A percentile compares a stretch with the other conserved stretches of the same genome.
Conservation (phyloP, 768 basidiomycete species). For the Gloeopeniophorella convolvens region DNA sequence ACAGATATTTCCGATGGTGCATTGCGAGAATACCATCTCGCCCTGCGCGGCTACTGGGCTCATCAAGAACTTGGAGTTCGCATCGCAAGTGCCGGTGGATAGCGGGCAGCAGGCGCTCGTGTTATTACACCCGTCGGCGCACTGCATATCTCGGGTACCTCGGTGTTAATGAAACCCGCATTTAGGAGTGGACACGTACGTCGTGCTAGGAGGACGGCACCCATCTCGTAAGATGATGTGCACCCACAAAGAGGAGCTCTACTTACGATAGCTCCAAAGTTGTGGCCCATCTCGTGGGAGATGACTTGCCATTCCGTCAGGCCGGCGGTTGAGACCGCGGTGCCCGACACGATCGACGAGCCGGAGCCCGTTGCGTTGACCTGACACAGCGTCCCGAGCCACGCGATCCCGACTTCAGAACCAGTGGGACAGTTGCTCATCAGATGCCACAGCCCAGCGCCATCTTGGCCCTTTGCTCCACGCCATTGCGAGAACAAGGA, state of each 20-base stretch:
- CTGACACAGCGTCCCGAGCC: conserved; percentile 75
- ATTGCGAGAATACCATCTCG: conserved; percentile 69
- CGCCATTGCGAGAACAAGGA: conserved; percentile 81
- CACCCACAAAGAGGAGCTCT: conserved; percentile 6
- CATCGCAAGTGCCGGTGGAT: conserved; percentile 50
- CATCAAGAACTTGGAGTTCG: conserved; percentile 73
- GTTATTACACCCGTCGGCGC: conserved; percentile 53
- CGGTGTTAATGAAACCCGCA: background rate
- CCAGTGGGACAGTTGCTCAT: conserved; percentile 81
- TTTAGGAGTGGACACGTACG: conserved; percentile 30
- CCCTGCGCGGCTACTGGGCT: conserved; percentile 60
- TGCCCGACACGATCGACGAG: conserved; percentile 61
- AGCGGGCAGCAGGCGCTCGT: conserved; percentile 60
- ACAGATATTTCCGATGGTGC: conserved; percentile 84
- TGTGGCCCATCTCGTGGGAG: conserved; percentile 80
- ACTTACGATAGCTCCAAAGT: conserved; percentile 84
- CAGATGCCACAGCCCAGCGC: conserved; percentile 80
- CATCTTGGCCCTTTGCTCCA: conserved; percentile 63
- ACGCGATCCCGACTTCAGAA: conserved; percentile 82
- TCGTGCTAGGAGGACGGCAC: conserved; percentile 41
- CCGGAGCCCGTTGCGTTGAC: conserved; percentile 41
- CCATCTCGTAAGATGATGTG: conserved; percentile 14
- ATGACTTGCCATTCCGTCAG: conserved; percentile 79
- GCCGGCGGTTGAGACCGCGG: conserved; percentile 73
- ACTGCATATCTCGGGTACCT: conserved; percentile 35